Percentiles rank a stretch among this genome's conserved stretches.
Evolutionary conservation across 2,329 filamentous ascomycete species (phyloP).

Genomic region (Trichoderma koningiopsis): DNA sequence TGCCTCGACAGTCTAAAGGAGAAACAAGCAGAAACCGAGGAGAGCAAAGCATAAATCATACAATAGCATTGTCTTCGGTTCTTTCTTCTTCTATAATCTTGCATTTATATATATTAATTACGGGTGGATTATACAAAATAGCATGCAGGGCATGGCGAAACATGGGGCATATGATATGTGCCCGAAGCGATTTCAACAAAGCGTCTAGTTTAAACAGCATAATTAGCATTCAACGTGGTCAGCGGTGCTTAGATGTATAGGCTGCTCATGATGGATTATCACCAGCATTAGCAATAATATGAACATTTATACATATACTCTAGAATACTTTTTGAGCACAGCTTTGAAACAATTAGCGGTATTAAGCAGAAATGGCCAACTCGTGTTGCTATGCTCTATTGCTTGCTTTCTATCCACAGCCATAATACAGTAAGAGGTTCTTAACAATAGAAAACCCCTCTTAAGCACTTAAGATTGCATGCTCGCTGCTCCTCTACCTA

Average conservation of each 20-base stretch:
- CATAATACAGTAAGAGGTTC: background rate
- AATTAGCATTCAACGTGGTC: background rate
- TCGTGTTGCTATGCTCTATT: background rate
- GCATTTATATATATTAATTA: background rate
- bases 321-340: background rate
- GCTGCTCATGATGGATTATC: background rate
- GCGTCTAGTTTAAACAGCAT: background rate
- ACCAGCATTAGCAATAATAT: background rate
- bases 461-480: background rate
- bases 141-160: background rate
- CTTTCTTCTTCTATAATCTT: background rate
- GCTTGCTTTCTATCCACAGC: background rate
- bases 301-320: background rate
- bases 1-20: conserved; percentile 44
- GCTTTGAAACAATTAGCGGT: background rate
- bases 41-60: background rate
- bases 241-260: background rate
- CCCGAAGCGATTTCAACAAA: conserved; percentile 5
- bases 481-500: conserved; percentile 33
- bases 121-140: background rate
- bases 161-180: background rate
- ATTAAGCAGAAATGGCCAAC: background rate
- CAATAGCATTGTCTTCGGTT: background rate
- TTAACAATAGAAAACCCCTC: background rate
- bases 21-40: conserved; percentile 35